Base-by-base conservation (phyloP, 371 early-diverging fungal genomes). In the Scutellospora calospora region DNA sequence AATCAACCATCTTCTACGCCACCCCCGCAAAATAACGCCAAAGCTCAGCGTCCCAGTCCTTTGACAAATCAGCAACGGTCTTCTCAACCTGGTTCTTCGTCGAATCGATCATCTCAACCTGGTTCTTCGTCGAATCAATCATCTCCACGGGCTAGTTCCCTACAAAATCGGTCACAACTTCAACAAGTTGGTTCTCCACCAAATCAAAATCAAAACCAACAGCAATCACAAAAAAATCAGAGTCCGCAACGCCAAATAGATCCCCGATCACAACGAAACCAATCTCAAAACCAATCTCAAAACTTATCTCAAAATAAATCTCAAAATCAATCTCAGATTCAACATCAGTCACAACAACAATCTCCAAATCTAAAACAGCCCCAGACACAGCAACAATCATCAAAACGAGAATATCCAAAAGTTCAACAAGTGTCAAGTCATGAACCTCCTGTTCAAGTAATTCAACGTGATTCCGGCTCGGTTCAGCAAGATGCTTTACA, bases 371-470 rank as follows among this genome's bases (percentile, higher is more conserved):
- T 2, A 49, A 12, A 49, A 31, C 55, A 6, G 63, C 66, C 22
- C 81, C 75, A 52, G 49, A 65, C 2, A 51, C 79, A 45, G 52
- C 54, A 72, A 18, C 60, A 51, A 73, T 59, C 59, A n/a, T 55
- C 22, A 49, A n/a, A 41, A 18, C 22, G 16, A 59, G 20, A 12
- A 65, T 20, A 18, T 41, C 18, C 29, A n/a, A 14, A 35, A 69
- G 33, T 22, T 41, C 49, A 31, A 71, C 12, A 45, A 72, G 51
- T 29, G 18, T 20, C 72, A 25, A 12, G 4, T 35, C n/a, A 6
- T 33, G 60, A 59, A 2, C 27, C 38, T 12, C 59, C 59, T 38
- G n/a, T 35, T 22, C 27, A 20, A 33, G 41, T 31, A 72, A 51
- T 72, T 22, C 72, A 72, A n/a, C 49, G 41, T 62, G 22, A 22